phyloP scores from a whole-genome alignment of 2,329 filamentous ascomycete species.

The Thelonectria rubi region DNA sequence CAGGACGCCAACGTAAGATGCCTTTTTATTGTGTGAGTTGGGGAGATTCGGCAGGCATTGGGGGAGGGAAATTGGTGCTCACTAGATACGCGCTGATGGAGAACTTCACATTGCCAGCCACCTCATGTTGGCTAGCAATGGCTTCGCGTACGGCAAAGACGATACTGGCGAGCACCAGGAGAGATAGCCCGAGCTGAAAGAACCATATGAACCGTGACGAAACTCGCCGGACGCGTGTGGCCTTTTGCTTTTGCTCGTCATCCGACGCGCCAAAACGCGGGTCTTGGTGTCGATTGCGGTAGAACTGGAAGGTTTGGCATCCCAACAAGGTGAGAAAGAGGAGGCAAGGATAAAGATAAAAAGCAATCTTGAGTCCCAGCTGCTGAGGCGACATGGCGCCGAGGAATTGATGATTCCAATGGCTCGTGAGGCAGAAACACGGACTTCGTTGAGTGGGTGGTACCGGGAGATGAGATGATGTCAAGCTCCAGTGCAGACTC shows the following conservation, averaged over 20 bases:
- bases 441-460: no score
- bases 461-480: no score
- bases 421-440: no score
- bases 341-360: conserved; percentile 53
- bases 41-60: not conserved
- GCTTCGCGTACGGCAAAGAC: conserved; percentile 46
- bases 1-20: conserved; percentile 52
- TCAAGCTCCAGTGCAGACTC: no score
- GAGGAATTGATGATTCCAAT: no score
- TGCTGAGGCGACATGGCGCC: conserved; percentile 17
- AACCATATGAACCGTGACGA: conserved; percentile 49
- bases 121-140: conserved; percentile 40
- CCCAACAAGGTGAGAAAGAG: conserved; percentile 50
- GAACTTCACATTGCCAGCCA: conserved; percentile 43
- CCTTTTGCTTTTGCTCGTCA: conserved; percentile 42
- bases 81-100: conserved; percentile 54
- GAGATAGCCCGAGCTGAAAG: conserved; percentile 47
- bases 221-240: conserved; percentile 41
- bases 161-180: conserved; percentile 48
- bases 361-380: conserved; percentile 50
- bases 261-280: conserved; percentile 38
- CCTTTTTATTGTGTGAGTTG: conserved; percentile 36
- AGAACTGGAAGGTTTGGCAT: conserved; percentile 51
- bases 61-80: conserved; percentile 7
- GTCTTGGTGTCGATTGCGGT: conserved; percentile 44